These are phyloP conservation scores for Tetracladium maxilliforme DNA, from an alignment of 2,329 filamentous ascomycete species.

Conservation along the genomic window DNA sequence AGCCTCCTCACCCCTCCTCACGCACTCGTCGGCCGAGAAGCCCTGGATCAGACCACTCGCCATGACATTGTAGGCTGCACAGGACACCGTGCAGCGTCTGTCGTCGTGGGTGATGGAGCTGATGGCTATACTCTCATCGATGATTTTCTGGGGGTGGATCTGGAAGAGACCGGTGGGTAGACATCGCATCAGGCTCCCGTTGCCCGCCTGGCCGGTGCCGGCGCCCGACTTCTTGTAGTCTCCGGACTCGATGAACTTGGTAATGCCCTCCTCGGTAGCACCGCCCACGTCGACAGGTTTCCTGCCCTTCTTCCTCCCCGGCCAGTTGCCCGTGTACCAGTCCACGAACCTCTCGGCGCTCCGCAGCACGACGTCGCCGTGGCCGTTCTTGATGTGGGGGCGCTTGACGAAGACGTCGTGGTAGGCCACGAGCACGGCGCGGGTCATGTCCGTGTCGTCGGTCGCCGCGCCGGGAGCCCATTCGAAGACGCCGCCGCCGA, in stretches of 20 bases:
- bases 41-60: too few relatives aligned
- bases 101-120: too few relatives aligned
- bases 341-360: conserved; percentile 23
- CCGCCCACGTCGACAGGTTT: conserved; percentile 22
- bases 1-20: too few relatives aligned
- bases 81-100: too few relatives aligned
- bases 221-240: conserved; percentile 20
- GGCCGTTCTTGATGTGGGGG: neutral
- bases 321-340: conserved; percentile 28
- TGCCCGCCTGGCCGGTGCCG: conserved; percentile 22
- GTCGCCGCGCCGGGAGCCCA: conserved; percentile 29
- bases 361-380: conserved; percentile 14
- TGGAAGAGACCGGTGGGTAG: conserved; percentile 27
- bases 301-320: conserved; percentile 16
- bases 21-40: too few relatives aligned
- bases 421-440: conserved; percentile 28
- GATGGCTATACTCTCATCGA: too few relatives aligned
- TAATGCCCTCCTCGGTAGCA: conserved; percentile 20
- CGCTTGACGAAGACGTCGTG: conserved; percentile 8
- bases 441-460: conserved; percentile 31
- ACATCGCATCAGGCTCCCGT: conserved; percentile 32
- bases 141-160: conserved; percentile 8
- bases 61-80: too few relatives aligned
- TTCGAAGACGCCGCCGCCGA: conserved; percentile 26
- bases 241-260: conserved; percentile 10